These are phyloP conservation scores for Erigeron canadensis DNA, from an alignment of 129 eudicot species.

Conservation along the genomic window DNA sequence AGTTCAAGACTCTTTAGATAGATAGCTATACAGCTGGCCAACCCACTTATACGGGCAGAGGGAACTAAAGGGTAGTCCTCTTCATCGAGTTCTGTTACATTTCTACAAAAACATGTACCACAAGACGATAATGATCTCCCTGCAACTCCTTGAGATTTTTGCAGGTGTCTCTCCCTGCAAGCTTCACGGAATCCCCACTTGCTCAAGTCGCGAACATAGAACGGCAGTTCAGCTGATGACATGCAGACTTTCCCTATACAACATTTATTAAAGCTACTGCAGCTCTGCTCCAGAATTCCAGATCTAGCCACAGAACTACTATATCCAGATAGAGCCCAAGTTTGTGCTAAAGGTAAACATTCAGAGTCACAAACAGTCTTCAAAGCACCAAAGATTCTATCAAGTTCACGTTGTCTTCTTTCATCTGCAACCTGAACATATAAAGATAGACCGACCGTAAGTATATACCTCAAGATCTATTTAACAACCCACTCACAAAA, in stretches of 20 bases:
- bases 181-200: constrained; percentile 14
- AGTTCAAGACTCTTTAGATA: not conserved
- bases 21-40: constrained; percentile 17
- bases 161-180: constrained; percentile 3
- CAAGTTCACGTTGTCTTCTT: constrained; percentile 3
- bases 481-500: not conserved
- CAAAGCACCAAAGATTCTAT: not conserved
- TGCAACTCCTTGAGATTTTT: constrained; percentile 3
- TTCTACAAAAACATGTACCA: constrained; percentile 15
- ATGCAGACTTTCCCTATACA: constrained; percentile 20
- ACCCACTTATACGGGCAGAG: not conserved
- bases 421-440: constrained; percentile 10
- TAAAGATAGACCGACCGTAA: not conserved
- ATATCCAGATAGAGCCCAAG: constrained; percentile 1
- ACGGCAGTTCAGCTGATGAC: constrained; percentile 14
- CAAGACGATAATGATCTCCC: not conserved
- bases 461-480: too few relatives aligned
- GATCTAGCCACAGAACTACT: constrained; percentile 2
- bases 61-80: constrained; percentile 4
- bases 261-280: constrained; percentile 8
- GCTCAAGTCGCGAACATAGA: constrained; percentile 4
- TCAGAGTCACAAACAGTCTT: constrained; percentile 2
- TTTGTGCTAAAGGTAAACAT: constrained; percentile 8
- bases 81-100: constrained; percentile 9
- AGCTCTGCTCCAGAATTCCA: constrained; percentile 11